phyloP scores from a whole-genome alignment of 2,329 filamentous ascomycete genomes.

The Colletotrichum acutatum region DNA sequence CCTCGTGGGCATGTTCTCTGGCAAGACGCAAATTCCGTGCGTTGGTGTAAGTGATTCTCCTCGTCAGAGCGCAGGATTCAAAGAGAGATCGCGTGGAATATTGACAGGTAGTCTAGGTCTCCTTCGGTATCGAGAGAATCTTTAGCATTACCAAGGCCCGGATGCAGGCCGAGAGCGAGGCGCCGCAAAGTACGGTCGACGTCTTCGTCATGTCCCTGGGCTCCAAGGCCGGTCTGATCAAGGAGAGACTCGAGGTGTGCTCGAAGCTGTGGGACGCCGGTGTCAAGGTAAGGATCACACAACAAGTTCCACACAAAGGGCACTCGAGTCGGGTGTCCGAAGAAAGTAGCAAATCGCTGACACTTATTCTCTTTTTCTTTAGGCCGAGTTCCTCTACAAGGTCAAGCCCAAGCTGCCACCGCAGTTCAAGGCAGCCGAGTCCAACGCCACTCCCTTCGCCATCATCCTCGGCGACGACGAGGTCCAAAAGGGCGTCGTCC shows the following conservation, averaged over 20 bases:
- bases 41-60: constrained; percentile 64
- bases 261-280: constrained; percentile 85
- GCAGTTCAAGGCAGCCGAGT: constrained; percentile 93
- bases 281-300: constrained; percentile 71
- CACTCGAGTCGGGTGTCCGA: not conserved
- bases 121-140: constrained; percentile 95
- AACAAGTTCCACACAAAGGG: not conserved
- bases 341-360: not conserved
- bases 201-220: constrained; percentile 97
- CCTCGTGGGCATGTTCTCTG: constrained; percentile 92
- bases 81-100: constrained; percentile 23
- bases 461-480: constrained; percentile 94
- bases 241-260: constrained; percentile 85
- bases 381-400: constrained; percentile 90
- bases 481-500: constrained; percentile 82
- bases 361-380: not conserved
- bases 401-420: constrained; percentile 87
- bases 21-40: constrained; percentile 87
- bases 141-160: constrained; percentile 87
- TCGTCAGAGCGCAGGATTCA: not conserved
- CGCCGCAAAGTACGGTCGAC: constrained; percentile 74
- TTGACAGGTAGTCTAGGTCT: constrained; percentile 65
- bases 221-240: constrained; percentile 82
- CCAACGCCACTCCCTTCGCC: constrained; percentile 82
- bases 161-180: constrained; percentile 68